Conservation (phyloP, 2,329 filamentous ascomycete species). For the Fusarium succisae region DNA sequence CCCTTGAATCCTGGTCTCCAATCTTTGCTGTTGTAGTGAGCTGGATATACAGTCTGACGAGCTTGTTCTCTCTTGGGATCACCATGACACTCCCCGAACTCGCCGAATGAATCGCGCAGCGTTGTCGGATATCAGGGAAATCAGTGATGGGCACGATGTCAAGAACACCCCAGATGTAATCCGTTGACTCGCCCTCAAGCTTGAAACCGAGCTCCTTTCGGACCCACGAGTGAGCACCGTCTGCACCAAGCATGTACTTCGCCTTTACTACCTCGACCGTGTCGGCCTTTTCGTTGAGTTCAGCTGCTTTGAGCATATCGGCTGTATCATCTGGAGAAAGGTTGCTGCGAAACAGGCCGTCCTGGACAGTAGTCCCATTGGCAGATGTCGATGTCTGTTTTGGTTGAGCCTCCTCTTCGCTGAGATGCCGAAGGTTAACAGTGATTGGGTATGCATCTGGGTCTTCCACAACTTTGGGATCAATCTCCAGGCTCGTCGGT, state of each 20-base stretch:
- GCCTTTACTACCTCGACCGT: slow-evolving; percentile 45
- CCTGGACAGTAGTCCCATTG: not conserved
- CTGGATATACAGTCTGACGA: slow-evolving; percentile 74
- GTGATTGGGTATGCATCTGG: not conserved
- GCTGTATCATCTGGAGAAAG: slow-evolving; percentile 61
- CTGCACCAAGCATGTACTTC: slow-evolving; percentile 73
- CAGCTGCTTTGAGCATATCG: slow-evolving; percentile 53
- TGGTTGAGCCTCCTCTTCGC: not conserved
- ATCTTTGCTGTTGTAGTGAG: slow-evolving; percentile 20
- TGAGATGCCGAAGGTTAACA: slow-evolving; percentile 2
- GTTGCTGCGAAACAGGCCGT: slow-evolving; percentile 8
- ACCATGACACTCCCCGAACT: slow-evolving; percentile 68
- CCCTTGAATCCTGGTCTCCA: slow-evolving; percentile 49
- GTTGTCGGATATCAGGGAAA: slow-evolving; percentile 68
- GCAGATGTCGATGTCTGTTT: not conserved
- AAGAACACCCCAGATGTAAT: slow-evolving; percentile 62
- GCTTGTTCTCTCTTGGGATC: slow-evolving; percentile 69
- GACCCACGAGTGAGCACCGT: slow-evolving; percentile 75
- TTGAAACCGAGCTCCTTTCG: slow-evolving; percentile 62
- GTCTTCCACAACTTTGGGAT: not conserved
- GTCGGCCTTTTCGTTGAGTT: slow-evolving; percentile 34
- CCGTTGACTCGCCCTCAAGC: slow-evolving; percentile 64
- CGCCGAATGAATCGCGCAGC: slow-evolving; percentile 66
- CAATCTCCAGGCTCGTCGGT: not conserved
- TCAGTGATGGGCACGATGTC: slow-evolving; percentile 56